Evolutionary conservation across 257 asterid genomes (phyloP).

Genomic region (Marsdenia floribunda): DNA sequence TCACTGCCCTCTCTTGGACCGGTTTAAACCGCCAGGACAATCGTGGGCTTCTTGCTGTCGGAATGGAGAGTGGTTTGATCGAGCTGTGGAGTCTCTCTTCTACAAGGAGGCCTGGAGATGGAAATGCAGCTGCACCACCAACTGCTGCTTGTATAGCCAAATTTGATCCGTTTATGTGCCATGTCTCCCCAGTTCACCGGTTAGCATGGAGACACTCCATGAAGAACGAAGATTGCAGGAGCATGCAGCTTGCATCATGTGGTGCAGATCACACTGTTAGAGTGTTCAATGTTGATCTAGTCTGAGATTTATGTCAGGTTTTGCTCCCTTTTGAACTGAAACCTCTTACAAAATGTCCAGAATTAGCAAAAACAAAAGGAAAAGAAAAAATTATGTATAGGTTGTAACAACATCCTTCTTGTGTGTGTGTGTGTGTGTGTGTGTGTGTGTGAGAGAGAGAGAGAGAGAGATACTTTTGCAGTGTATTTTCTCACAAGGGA

Average conservation of each 20-base stretch:
- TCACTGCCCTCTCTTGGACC: slow-evolving; percentile 80
- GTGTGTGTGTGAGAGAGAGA: no score
- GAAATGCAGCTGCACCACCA: slow-evolving; percentile 12
- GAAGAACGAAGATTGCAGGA: slow-evolving; percentile 33
- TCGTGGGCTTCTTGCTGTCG: slow-evolving; percentile 70
- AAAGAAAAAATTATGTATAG: no score
- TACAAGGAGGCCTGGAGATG: slow-evolving; percentile 14
- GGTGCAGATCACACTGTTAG: slow-evolving; percentile 95
- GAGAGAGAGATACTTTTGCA: no score
- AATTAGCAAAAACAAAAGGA: no score
- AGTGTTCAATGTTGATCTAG: slow-evolving; percentile 39
- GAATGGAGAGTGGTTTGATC: slow-evolving; percentile 81
- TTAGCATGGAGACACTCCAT: slow-evolving; percentile 55
- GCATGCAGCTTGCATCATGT: slow-evolving; percentile 74
- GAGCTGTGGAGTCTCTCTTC: slow-evolving; percentile 67
- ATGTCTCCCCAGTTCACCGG: slow-evolving; percentile 66
- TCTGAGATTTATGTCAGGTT: background rate
- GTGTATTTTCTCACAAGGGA: no score
- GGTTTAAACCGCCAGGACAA: slow-evolving; percentile 46
- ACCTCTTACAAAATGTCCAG: no score
- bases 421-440: no score
- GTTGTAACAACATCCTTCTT: no score
- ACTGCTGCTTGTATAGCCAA: slow-evolving; percentile 43
- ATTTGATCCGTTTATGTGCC: slow-evolving; percentile 68
- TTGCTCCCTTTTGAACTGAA: no score